Evolutionary conservation across 208 protist genomes (phyloP), one percentile per base, ranked within the genome.

Genomic region (Crithidia thermophila): DNA sequence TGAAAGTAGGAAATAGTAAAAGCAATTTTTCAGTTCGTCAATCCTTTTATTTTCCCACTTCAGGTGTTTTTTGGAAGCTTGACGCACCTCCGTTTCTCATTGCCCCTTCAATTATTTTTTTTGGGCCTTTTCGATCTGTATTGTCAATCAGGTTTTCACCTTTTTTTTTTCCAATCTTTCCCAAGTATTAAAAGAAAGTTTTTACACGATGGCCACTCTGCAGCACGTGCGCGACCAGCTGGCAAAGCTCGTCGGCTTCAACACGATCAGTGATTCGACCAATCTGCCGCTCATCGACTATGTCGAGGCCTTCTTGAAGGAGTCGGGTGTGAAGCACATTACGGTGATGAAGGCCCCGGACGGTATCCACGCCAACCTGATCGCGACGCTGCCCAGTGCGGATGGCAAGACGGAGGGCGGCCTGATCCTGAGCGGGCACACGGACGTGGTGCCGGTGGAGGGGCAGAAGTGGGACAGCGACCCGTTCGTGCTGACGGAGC

Each of bases 391-490:
- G 43, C 80, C 82, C 0, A 82, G 73, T 20, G 61, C 65, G 7
- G 76, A 77, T 40, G 83, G 83, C 45, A 53, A 52, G 43, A 80
- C 72, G 51, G 63, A 81, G 5, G 87, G 87, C 61, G 79, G 87
- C 39, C 72, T 93, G 10, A 84, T 89, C 53, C 68, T 93, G 45
- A 84, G 71, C 34, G 87, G 83, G 8, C 87, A 93, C 73, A 89
- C 75, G 8, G 82, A 93, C 55, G 82, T 93, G 40, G 87, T 93
- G 51, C 79, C 87, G 18, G 82, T 89, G 58, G 77, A 79, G 37
- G 87, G 81, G 36, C 87, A 93, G 72, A 66, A 66, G 81, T 89
- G 87, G 81, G 65, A 82, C 67, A 77, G 30, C 36, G 87, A 90
- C 64, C 82, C 87, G 6, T 93, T 89, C 36, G 67, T 53, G 43